These are phyloP conservation scores for Sarocladiaceae sp. DNA, from an alignment of 2,329 filamentous ascomycete species.

Conservation along the genomic window DNA sequence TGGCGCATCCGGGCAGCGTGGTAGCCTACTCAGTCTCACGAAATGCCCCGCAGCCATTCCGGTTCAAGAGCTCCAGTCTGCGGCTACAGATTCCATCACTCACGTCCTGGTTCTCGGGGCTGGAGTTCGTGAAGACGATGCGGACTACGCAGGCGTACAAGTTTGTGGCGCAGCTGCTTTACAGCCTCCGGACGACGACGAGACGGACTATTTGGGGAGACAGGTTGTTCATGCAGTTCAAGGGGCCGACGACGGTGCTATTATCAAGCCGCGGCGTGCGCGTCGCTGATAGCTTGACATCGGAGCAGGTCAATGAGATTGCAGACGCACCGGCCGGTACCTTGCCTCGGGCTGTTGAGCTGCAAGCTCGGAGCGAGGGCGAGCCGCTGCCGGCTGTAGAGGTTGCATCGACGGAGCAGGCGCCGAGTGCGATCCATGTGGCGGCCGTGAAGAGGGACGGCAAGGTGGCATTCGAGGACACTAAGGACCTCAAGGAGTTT, in stretches of 20 bases:
- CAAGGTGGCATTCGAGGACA: constrained; percentile 59
- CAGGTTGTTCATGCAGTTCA: constrained; percentile 82
- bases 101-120: constrained; percentile 59
- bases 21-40: constrained; percentile 80
- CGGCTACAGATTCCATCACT: constrained; percentile 71
- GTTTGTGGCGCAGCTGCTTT: constrained; percentile 55
- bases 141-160: constrained; percentile 69
- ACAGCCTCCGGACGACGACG: constrained; percentile 66
- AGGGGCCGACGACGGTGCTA: constrained; percentile 77
- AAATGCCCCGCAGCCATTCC: constrained; percentile 72
- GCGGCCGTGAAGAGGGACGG: constrained; percentile 53
- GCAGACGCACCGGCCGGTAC: constrained; percentile 73
- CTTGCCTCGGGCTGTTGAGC: constrained; percentile 52
- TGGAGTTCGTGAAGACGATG: constrained; percentile 68
- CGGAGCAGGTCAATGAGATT: constrained; percentile 81
- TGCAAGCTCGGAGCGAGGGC: constrained; percentile 31
- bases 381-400: constrained; percentile 8
- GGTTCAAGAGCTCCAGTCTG: constrained; percentile 72
- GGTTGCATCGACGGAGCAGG: constrained; percentile 21
- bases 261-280: constrained; percentile 81
- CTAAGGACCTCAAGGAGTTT: constrained; percentile 52
- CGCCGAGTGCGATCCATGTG: constrained; percentile 44
- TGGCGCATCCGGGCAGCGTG: constrained; percentile 85
- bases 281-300: constrained; percentile 70
- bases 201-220: constrained; percentile 90